Base-by-base conservation (phyloP, 139 green algal species). In the Chlamydomonas incerta region DNA sequence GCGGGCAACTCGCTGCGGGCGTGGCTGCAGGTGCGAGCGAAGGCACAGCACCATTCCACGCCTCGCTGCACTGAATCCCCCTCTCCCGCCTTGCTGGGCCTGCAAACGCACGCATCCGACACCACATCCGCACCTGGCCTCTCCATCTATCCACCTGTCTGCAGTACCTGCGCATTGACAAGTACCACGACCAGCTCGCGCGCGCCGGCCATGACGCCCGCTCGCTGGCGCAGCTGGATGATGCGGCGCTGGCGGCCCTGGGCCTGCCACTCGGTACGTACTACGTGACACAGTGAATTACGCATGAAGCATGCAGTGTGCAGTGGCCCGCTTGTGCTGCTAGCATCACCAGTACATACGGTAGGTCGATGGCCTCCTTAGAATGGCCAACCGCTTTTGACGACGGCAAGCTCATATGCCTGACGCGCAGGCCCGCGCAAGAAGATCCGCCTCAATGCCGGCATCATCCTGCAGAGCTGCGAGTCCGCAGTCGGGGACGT, bases 141-240 rank as follows among this genome's bases (percentile, higher is more conserved):
- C 41, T 50, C 41, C 41, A 5, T 50, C 41, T 50, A 5, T 50
- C 41, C 5, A 13, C 41, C 41, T 50, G 41, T 41, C 20, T 3
- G 34, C 41, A 84, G 77, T 74, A 67, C 77, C 77, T 84, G 5
- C 77, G 77, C 46, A 46, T 84, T 13, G 77, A 84, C 20, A 84
- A 84, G 41, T 84, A 84, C 41, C 71, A 47, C 28, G 46, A 50
- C 9, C 24, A n/a, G 23, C 46, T 84, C 0, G 28, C 11, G 2
- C 63, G 26, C 17, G 2, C 58, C 1, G 77, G 77, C 9, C 77
- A 67, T 34, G 62, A 84, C 13, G 77, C 77, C 9, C n/a, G 31
- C 46, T 74, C 63, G 4, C 46, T 84, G 37, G 77, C 77, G 63
- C 41, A 28, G 41, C 63, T 84, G 21, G 24, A 6, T 3, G 77